Percentiles rank a stretch among this genome's conserved stretches.
Conservation (phyloP, 163 green algal species). For the Chlorella variabilis region DNA sequence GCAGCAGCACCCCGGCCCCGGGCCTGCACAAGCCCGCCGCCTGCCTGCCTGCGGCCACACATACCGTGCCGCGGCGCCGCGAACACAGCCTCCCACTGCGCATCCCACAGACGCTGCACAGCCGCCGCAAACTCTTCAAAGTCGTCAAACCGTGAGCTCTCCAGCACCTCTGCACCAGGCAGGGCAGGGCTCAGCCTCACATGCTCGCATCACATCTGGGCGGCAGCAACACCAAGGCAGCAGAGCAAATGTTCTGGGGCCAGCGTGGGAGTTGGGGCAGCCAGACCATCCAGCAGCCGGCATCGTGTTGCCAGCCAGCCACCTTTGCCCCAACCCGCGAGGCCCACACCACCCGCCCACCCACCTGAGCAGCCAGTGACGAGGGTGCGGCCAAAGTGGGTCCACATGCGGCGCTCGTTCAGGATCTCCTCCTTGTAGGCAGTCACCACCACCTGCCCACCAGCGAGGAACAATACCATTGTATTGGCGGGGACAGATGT, state of each 20-base stretch:
- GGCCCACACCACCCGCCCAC: no score
- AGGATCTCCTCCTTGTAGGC: constrained; percentile 82
- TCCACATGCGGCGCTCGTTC: constrained; percentile 71
- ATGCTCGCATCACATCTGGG: neutral
- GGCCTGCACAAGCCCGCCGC: no score
- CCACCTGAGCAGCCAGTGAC: constrained; percentile 68
- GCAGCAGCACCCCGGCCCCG: no score
- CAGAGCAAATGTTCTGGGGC: no score
- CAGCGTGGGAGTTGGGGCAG: no score
- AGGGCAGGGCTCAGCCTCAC: neutral
- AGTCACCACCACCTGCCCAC: constrained; percentile 61
- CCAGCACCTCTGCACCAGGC: constrained; percentile 38
- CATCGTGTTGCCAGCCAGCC: no score
- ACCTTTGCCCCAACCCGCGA: no score
- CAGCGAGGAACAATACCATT: no score
- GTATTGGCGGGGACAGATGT: neutral
- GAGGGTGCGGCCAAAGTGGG: constrained; percentile 66
- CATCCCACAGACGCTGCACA: constrained; percentile 72
- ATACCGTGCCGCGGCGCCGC: constrained; percentile 24
- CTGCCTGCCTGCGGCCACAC: neutral
- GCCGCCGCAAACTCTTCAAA: constrained; percentile 65
- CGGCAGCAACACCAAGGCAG: neutral
- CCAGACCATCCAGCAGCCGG: no score
- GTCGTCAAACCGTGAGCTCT: constrained; percentile 46
- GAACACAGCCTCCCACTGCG: constrained; percentile 66